phyloP scores from a whole-genome alignment of 352 stramenopile genomes.

The Pythium dissotocum region DNA sequence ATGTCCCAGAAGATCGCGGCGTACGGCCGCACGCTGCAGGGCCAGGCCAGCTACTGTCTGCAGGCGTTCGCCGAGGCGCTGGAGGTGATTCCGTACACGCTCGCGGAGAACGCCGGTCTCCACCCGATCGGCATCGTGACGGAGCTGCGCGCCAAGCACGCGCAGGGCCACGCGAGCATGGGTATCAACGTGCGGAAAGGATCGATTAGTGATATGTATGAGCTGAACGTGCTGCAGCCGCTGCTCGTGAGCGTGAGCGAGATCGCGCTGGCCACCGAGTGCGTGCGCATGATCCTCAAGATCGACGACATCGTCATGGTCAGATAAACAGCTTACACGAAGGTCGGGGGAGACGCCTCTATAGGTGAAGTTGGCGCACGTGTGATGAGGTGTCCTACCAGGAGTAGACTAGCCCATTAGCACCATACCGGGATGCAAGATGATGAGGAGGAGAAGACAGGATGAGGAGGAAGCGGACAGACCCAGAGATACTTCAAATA shows the following conservation, averaged over 20 bases:
- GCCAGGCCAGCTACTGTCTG: constrained; percentile 96
- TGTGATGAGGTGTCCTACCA: not conserved
- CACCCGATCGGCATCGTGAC: constrained; percentile 99
- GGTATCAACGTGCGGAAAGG: constrained; percentile 97
- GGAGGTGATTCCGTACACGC: constrained; percentile 98
- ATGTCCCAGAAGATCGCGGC: constrained; percentile 93
- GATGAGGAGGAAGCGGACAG: not conserved
- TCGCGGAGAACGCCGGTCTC: constrained; percentile 99
- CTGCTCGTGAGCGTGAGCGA: constrained; percentile 98
- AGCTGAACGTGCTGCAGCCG: constrained; percentile 98
- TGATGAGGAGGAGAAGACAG: not conserved
- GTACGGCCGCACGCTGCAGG: constrained; percentile 91
- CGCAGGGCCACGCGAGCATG: constrained; percentile 90
- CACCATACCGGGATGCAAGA: not conserved
- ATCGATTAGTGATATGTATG: constrained; percentile 98
- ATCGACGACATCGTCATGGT: constrained; percentile 99
- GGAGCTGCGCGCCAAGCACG: constrained; percentile 92
- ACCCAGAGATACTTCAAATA: constrained; percentile 13
- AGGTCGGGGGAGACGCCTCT: not conserved
- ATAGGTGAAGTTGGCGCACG: constrained; percentile 1
- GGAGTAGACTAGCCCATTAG: not conserved
- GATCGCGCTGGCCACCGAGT: constrained; percentile 98
- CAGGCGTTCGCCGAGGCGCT: constrained; percentile 97
- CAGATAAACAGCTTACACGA: constrained; percentile 52
- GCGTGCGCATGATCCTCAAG: constrained; percentile 99